phyloP scores from a whole-genome alignment of 2,329 filamentous ascomycete species.

The Onygenales sp. region DNA sequence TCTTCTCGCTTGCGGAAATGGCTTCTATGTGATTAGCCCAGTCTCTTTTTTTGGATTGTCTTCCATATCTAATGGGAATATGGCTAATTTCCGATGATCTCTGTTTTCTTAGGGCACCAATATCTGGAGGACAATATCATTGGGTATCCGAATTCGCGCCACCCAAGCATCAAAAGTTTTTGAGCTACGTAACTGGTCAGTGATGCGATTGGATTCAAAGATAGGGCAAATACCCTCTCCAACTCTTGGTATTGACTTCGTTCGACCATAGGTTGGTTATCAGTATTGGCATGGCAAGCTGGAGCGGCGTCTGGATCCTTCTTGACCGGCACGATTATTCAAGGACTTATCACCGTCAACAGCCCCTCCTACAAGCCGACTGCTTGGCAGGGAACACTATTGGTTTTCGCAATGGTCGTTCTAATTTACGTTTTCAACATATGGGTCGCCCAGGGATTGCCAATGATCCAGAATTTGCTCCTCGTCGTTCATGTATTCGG shows the following conservation, averaged over 20 bases:
- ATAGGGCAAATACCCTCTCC: neutral
- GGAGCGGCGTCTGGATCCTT: constrained; percentile 20
- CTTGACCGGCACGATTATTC: constrained; percentile 23
- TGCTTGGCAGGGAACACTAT: constrained; percentile 22
- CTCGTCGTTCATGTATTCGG: constrained; percentile 23
- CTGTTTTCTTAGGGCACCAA: constrained; percentile 36
- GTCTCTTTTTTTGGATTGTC: neutral
- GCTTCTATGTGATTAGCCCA: constrained; percentile 23
- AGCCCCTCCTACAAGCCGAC: constrained; percentile 18
- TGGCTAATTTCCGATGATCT: neutral
- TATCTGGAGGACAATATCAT: constrained; percentile 49
- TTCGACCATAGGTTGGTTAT: constrained; percentile 19
- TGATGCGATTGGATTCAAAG: constrained; percentile 26
- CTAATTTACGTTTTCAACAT: constrained; percentile 22
- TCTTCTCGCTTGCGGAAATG: constrained; percentile 54
- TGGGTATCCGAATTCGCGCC: constrained; percentile 49
- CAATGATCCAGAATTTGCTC: constrained; percentile 22
- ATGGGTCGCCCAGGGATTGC: constrained; percentile 16
- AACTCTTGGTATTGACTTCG: constrained; percentile 23
- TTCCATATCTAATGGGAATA: neutral
- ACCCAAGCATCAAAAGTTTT: constrained; percentile 38
- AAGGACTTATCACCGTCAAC: constrained; percentile 24
- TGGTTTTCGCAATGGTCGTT: constrained; percentile 17
- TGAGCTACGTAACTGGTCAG: constrained; percentile 45
- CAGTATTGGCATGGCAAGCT: constrained; percentile 23